Base-by-base conservation (phyloP, 2,329 filamentous ascomycete species). In the Neonectria hederae region DNA sequence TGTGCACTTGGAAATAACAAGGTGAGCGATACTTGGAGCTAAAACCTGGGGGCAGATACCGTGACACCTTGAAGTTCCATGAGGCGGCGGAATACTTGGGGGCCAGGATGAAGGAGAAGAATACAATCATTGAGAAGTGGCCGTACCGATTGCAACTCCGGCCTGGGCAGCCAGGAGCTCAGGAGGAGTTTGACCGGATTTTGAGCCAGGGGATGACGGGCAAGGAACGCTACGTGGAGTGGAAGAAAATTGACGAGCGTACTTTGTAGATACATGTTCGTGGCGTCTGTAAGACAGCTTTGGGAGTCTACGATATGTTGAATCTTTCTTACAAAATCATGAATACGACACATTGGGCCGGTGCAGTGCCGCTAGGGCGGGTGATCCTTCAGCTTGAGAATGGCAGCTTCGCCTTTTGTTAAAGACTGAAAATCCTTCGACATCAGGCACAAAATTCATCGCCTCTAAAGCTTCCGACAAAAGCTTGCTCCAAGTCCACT, bases 71-170 rank as follows among this genome's bases (percentile, higher is more conserved):
- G 7, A 3, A 24, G 43, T 7, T 52, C 24, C 11, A 10, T 7
- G 8, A 32, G 51, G 26, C n/a, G 5, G 46, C 21, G 13, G 14
- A 38, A 17, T n/a, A 6, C 35, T n/a, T 38, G 14, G 35, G 35
- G 17, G 35, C 14, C 3, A 14, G 14, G 17, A 38, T 38, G 35
- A 65, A 65, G 38, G 54, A 65, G 7, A 14, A 55, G 5, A 42
- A 67, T 11, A 68, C 46, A 1, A 59, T 63, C n/a, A 24, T 65
- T 1, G 62, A 67, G 13, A 52, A 59, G 43, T 68, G 65, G 62
- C 66, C 62, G 0, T 45, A 24, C 7, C 10, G 54, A 3, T 40
- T 65, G 1, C 65, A 60, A 22, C 35, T 63, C 4, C 3, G 26
- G 4, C 65, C 52, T 30, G 43, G 14, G 1, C 35, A 65, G 10